Conservation (phyloP, 1,284 basidiomycete species). For the Amylostereum areolatum region DNA sequence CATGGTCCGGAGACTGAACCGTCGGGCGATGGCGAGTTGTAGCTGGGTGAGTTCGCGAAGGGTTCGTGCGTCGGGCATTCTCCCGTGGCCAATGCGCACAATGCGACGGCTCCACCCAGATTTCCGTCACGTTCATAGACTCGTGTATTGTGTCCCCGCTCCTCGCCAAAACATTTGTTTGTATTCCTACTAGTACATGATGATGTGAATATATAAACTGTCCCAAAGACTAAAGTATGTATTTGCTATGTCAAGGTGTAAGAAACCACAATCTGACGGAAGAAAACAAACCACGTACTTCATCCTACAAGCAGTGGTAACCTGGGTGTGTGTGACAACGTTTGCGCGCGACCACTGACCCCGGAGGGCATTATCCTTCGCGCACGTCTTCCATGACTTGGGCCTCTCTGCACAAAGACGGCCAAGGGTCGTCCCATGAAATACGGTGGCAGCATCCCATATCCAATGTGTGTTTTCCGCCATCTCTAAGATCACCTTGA, state of each 20-base stretch:
- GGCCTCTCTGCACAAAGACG: neutral
- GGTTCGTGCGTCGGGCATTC: conserved; percentile 40
- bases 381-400: neutral
- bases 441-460: neutral
- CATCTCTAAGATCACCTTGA: neutral
- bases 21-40: conserved; percentile 57
- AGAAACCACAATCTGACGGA: no score
- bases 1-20: conserved; percentile 81
- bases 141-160: no score
- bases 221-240: no score
- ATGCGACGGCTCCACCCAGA: conserved; percentile 39
- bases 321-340: no score
- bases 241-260: no score
- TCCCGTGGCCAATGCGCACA: neutral
- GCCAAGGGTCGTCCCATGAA: neutral
- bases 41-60: conserved; percentile 88
- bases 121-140: no score
- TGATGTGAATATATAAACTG: no score
- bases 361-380: neutral
- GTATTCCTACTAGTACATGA: no score
- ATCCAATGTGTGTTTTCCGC: neutral
- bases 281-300: no score
- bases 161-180: no score
- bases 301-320: no score
- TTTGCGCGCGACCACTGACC: neutral